Conservation (phyloP, 1,139 yeast species). For the Candida buenavistaensis region DNA sequence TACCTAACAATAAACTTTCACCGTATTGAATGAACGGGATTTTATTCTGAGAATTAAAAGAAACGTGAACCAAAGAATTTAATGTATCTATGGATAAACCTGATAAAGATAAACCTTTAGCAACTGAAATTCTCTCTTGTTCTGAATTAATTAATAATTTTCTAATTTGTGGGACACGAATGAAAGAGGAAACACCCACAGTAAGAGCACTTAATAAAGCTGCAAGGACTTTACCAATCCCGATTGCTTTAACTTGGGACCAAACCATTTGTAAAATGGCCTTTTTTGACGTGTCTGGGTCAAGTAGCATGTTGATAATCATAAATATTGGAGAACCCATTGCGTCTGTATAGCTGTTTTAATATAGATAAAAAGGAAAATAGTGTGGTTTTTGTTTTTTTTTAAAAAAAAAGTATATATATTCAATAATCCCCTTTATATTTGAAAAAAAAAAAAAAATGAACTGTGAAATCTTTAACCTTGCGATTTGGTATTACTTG, state of each 20-base stretch:
- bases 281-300: conserved; percentile 43
- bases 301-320: conserved; percentile 34
- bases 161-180: conserved; percentile 44
- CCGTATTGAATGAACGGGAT: conserved; percentile 45
- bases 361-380: not conserved
- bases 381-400: no score
- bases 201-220: conserved; percentile 35
- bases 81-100: conserved; percentile 40
- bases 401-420: no score
- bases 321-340: conserved; percentile 28
- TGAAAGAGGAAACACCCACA: conserved; percentile 43
- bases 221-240: conserved; percentile 37
- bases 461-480: no score
- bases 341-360: not conserved
- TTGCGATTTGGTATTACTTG: no score
- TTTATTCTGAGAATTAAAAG: conserved; percentile 37
- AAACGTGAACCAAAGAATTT: conserved; percentile 41
- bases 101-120: conserved; percentile 39
- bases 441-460: not conserved
- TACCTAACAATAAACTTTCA: conserved; percentile 40
- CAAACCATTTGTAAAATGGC: conserved; percentile 41
- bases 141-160: conserved; percentile 32
- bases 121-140: conserved; percentile 30
- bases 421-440: not conserved
- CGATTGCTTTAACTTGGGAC: conserved; percentile 36